Evolutionary conservation across 768 basidiomycete genomes (phyloP).

Genomic region (Asterophora parasitica): DNA sequence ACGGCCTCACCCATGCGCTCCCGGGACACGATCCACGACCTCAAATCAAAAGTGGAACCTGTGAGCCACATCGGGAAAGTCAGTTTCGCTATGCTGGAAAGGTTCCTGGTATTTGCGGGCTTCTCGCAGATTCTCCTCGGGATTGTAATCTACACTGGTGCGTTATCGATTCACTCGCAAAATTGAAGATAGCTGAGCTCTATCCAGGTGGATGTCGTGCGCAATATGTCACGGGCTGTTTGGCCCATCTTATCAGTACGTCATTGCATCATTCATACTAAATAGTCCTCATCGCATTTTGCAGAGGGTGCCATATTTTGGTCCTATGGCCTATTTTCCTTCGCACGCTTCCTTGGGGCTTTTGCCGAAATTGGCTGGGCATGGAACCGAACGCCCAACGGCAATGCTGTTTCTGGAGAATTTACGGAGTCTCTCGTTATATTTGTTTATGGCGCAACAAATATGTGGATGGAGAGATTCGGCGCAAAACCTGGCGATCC

Average conservation of each 20-base stretch:
- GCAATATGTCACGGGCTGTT: conserved; percentile 73
- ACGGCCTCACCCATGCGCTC: conserved; percentile 45
- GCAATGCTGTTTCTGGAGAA: conserved; percentile 57
- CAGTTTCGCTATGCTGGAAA: conserved; percentile 52
- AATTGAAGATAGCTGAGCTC: conserved; percentile 1
- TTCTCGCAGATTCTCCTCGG: conserved; percentile 65
- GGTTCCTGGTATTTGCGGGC: conserved; percentile 65
- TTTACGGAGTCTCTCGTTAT: conserved; percentile 78
- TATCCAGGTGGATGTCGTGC: conserved; percentile 69
- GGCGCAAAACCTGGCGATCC: conserved; percentile 78
- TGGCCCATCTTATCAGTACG: conserved; percentile 91
- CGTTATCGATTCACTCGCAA: conserved; percentile 5
- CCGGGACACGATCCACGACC: conserved; percentile 52
- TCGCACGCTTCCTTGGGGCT: conserved; percentile 92
- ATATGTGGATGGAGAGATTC: conserved; percentile 97
- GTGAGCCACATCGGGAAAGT: conserved; percentile 40
- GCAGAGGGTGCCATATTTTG: conserved; percentile 90
- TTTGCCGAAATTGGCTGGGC: conserved; percentile 90
- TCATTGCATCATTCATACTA: conserved; percentile 13
- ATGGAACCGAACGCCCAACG: conserved; percentile 73
- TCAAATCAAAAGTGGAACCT: conserved; percentile 19
- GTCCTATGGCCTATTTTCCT: conserved; percentile 83
- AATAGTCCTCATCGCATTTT: conserved; percentile 7
- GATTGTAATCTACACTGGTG: conserved; percentile 73
- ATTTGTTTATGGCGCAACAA: conserved; percentile 84